These are phyloP conservation scores for Termitomyces bulborhizus DNA, from an alignment of 768 basidiomycete genomes.

Conservation along the genomic window DNA sequence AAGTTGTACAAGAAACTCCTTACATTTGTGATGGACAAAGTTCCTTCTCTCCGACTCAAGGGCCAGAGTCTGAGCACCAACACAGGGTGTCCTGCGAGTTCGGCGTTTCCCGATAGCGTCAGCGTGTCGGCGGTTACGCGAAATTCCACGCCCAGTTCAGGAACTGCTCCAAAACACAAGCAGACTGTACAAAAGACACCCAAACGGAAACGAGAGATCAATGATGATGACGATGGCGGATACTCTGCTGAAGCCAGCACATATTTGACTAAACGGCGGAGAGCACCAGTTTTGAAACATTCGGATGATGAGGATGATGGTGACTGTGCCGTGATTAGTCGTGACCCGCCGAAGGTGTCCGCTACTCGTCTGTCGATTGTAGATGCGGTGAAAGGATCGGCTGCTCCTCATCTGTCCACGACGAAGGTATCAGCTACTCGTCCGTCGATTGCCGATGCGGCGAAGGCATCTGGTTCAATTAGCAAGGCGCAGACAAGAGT, in stretches of 20 bases:
- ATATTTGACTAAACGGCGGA: background rate
- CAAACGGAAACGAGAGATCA: constrained; percentile 3
- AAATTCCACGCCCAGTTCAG: background rate
- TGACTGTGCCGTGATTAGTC: background rate
- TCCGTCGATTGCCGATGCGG: background rate
- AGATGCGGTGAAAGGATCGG: background rate
- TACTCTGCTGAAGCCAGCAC: background rate
- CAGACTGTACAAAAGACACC: background rate
- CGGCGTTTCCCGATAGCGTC: background rate
- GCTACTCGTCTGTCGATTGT: too few relatives aligned
- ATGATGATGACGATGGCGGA: background rate
- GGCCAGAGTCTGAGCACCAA: background rate
- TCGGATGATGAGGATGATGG: constrained; percentile 1
- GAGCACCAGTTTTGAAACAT: background rate
- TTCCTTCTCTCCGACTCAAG: constrained; percentile 1
- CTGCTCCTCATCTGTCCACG: background rate
- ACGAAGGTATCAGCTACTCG: background rate
- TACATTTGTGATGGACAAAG: constrained; percentile 6
- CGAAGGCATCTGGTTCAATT: background rate
- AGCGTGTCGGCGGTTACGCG: background rate
- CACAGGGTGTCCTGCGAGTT: background rate
- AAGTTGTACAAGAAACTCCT: constrained; percentile 6
- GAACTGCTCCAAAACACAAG: too few relatives aligned
- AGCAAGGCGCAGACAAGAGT: constrained; percentile 6
- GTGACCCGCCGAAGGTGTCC: background rate